Evolutionary conservation across 2,329 filamentous ascomycete species (phyloP).

Genomic region (Paecilomyces formosus): DNA sequence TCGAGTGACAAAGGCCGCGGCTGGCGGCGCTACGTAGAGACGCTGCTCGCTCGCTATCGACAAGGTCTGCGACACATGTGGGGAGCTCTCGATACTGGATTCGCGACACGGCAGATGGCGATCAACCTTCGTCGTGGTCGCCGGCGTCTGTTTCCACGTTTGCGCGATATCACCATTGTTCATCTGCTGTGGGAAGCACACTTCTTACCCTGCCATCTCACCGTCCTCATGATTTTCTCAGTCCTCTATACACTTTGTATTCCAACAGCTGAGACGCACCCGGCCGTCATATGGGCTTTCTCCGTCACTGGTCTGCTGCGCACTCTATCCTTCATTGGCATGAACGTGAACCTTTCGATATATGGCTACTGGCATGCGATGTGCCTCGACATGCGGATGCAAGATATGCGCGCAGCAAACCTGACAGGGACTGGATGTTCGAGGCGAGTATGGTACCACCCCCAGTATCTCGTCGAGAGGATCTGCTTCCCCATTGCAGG

Average conservation of each 20-base stretch:
- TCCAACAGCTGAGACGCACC: conserved; percentile 46
- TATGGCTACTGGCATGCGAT: conserved; percentile 62
- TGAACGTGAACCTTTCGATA: conserved; percentile 56
- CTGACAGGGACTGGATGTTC: conserved; percentile 57
- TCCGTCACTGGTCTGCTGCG: conserved; percentile 53
- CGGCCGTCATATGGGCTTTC: conserved; percentile 52
- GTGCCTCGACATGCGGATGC: conserved; percentile 53
- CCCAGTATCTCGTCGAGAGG: conserved; percentile 57
- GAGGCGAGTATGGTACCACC: conserved; percentile 47
- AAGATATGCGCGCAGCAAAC: conserved; percentile 60
- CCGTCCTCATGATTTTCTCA: conserved; percentile 54
- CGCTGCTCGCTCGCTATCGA: conserved; percentile 60
- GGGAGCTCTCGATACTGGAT: conserved; percentile 63
- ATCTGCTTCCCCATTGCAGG: conserved; percentile 60
- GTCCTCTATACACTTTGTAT: conserved; percentile 51
- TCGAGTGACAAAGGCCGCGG: conserved; percentile 51
- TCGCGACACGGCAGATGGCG: conserved; percentile 42
- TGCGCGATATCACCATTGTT: conserved; percentile 45
- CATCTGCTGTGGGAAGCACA: conserved; percentile 65
- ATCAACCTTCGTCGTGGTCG: conserved; percentile 10
- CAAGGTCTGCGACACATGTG: conserved; percentile 68
- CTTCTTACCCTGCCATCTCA: conserved; percentile 61
- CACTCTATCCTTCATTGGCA: conserved; percentile 54
- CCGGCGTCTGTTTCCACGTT: background rate
- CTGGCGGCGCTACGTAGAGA: conserved; percentile 38